Base-by-base conservation (phyloP, 78 protist genomes). In the Neovahlkampfia damariscottae region DNA sequence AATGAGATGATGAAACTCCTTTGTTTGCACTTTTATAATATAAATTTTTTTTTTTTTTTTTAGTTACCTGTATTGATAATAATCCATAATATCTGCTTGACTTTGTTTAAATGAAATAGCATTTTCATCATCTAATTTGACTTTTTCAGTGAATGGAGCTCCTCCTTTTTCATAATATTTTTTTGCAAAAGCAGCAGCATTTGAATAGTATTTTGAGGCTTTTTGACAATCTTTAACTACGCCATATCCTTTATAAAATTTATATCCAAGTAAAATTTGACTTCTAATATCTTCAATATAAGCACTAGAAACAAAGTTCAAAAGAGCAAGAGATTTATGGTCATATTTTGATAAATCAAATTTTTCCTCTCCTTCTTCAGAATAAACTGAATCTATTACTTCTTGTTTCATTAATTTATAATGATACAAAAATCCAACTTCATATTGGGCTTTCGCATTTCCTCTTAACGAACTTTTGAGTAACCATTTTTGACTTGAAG, bases 191-290 rank as follows among this genome's bases (percentile, higher is more conserved):
- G 19, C 77, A 19, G 77, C 77, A 68, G 77, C n/a, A 74, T 40
- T n/a, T 68, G 78, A 71, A 67, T 74, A 74, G 71, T 68, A 67
- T 10, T 19, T 32, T 10, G 40, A 38, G 10, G 77, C 77, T 19
- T 37, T 19, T 67, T 67, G n/a, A 10, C 40, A 38, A 68, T 10
- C 10, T 32, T 74, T 10, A 10, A 71, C 78, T 19, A 74, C 77
- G n/a, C 77, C 77, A 10, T 74, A n/a, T 10, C 77, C 77, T 19
- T 67, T 68, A 10, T 68, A n/a, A 32, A 68, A 67, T n/a, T 71
- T 40, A 71, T 41, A 74, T 67, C 77, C 77, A 10, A 74, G 71
- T n/a, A n/a, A n/a, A n/a, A 19, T 40, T 10, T 74, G 59, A n/a
- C 78, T 71, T n/a, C 19, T 74, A n/a, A 28, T 10, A 67, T 74